These are phyloP conservation scores for Russula foetens DNA, from an alignment of 768 basidiomycete species.

Conservation along the genomic window DNA sequence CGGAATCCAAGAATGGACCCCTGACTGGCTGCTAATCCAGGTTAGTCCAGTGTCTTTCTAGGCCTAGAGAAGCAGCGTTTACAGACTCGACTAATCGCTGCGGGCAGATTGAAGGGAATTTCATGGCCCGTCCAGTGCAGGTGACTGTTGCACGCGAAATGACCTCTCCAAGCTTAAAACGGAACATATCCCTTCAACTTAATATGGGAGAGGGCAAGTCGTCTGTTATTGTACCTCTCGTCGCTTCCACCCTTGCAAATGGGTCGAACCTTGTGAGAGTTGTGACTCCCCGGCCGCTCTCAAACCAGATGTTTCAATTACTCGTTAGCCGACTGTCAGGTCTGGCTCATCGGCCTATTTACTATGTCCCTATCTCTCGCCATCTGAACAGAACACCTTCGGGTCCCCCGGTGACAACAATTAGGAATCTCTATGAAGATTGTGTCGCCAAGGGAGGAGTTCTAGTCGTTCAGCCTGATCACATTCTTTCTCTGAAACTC, in stretches of 20 bases:
- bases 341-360: conserved; percentile 38
- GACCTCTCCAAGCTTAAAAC: conserved; percentile 32
- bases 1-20: background rate
- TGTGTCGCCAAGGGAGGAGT: conserved; percentile 36
- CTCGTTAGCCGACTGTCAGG: conserved; percentile 37
- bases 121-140: conserved; percentile 38
- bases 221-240: conserved; percentile 42
- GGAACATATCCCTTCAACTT: conserved; percentile 40
- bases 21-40: conserved; percentile 9
- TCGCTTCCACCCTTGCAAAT: conserved; percentile 34
- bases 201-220: too few relatives aligned
- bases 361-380: conserved; percentile 42
- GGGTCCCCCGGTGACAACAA: conserved; percentile 14
- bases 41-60: background rate
- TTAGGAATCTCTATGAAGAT: conserved; percentile 29
- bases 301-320: conserved; percentile 40
- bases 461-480: conserved; percentile 46
- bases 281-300: conserved; percentile 40
- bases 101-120: conserved; percentile 37
- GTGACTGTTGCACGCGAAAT: conserved; percentile 36
- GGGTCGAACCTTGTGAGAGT: conserved; percentile 38
- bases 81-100: background rate
- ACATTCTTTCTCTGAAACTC: conserved; percentile 40
- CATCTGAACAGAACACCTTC: conserved; percentile 23
- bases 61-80: too few relatives aligned